Conservation (phyloP, 176 grass and related monocot genomes). For the Poa pratensis region DNA sequence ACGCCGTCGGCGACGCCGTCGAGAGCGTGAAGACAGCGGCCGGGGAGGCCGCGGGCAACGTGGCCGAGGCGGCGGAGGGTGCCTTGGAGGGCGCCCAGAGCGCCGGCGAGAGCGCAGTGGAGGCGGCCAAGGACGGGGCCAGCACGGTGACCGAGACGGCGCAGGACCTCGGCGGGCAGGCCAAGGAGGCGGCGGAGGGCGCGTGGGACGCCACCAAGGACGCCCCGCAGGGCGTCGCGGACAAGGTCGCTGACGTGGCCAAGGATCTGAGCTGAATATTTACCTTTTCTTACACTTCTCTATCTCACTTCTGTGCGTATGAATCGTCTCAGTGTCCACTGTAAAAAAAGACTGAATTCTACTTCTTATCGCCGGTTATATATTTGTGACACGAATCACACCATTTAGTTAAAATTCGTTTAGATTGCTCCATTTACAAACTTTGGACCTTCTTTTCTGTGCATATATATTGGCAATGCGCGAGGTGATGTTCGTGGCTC, state of each 20-base stretch:
- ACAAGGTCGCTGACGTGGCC: neutral
- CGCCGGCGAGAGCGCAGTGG: too few species aligned
- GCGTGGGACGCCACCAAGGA: conserved; percentile 16
- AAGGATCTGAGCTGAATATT: neutral
- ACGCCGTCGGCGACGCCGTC: neutral
- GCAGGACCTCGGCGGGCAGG: neutral
- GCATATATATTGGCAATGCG: too few species aligned
- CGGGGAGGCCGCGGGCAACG: neutral
- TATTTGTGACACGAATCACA: too few species aligned
- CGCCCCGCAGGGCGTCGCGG: neutral
- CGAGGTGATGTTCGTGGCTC: too few species aligned
- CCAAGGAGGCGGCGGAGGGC: neutral
- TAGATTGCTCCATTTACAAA: too few species aligned
- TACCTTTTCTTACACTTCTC: neutral
- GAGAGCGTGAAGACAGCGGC: neutral
- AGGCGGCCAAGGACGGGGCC: too few species aligned
- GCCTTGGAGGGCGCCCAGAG: neutral
- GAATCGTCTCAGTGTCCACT: neutral
- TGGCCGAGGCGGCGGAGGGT: neutral
- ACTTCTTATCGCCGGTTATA: too few species aligned
- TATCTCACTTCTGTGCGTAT: neutral
- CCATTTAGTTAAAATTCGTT: too few species aligned
- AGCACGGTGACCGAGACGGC: neutral
- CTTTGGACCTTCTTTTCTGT: too few species aligned
- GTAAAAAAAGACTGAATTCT: neutral